Conservation (phyloP, 2,329 filamentous ascomycete species). For the Neonectria punicea region DNA sequence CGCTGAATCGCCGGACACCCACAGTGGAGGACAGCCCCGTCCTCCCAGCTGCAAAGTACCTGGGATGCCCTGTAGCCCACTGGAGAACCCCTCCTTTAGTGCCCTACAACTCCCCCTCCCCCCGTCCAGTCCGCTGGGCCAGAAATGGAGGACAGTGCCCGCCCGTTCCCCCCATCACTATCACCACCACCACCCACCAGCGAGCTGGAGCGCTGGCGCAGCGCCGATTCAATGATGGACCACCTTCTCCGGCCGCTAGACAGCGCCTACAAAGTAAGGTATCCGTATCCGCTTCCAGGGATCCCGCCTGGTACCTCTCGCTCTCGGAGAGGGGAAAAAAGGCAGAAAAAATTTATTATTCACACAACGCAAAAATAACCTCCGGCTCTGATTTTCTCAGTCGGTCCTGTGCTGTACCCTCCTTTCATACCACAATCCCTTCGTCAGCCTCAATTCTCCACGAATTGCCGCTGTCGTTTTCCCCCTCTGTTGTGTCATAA, state of each 20-base stretch:
- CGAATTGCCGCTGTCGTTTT: conserved; percentile 42
- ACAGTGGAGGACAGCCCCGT: not conserved
- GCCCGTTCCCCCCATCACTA: conserved; percentile 14
- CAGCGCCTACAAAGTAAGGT: conserved; percentile 31
- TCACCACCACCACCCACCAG: not conserved
- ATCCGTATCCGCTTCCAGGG: conserved; percentile 32
- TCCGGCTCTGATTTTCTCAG: conserved; percentile 45
- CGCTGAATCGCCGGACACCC: conserved; percentile 8
- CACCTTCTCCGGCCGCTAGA: conserved; percentile 28
- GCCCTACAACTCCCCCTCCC: not conserved
- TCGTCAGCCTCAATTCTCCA: conserved; percentile 44
- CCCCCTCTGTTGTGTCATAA: conserved; percentile 24
- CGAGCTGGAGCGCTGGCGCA: conserved; percentile 11
- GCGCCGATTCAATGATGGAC: conserved; percentile 27
- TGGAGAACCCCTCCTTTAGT: conserved; percentile 11
- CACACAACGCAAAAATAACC: conserved; percentile 53
- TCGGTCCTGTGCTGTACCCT: conserved; percentile 43
- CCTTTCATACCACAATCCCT: conserved; percentile 43
- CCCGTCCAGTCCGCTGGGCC: conserved; percentile 5
- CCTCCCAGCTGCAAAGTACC: conserved; percentile 1
- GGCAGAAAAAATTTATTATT: conserved; percentile 55
- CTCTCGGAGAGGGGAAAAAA: conserved; percentile 35
- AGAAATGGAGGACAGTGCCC: conserved; percentile 2
- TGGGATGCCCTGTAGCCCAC: conserved; percentile 1
- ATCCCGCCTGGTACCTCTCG: conserved; percentile 35